These are phyloP conservation scores for Diplodia corticola DNA, from an alignment of 2,329 filamentous ascomycete species.

Conservation along the genomic window DNA sequence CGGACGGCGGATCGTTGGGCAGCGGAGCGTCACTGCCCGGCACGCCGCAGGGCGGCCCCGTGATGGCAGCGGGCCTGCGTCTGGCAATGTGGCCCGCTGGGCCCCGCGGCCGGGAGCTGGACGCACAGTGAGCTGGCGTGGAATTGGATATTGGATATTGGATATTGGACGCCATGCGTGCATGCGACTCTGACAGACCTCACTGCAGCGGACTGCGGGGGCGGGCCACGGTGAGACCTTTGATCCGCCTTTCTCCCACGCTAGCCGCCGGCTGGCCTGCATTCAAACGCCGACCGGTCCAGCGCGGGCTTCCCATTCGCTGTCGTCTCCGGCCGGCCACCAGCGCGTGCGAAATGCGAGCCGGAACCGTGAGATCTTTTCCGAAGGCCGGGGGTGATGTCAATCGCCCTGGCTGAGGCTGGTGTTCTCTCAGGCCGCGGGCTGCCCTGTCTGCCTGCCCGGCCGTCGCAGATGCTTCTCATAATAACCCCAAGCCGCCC, in stretches of 20 bases:
- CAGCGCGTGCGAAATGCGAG: constrained; percentile 6
- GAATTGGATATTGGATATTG: too few relatives aligned
- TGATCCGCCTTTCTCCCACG: constrained; percentile 32
- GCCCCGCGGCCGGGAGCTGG: neutral
- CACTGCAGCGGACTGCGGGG: constrained; percentile 15
- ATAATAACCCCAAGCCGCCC: constrained; percentile 18
- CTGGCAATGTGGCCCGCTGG: constrained; percentile 3
- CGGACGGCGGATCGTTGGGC: constrained; percentile 9
- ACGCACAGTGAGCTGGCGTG: constrained; percentile 13
- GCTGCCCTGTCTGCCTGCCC: constrained; percentile 19
- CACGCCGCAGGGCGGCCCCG: neutral
- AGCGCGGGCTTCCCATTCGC: constrained; percentile 22
- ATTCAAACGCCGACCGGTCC: constrained; percentile 25
- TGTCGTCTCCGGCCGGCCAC: constrained; percentile 3
- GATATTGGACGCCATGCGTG: too few relatives aligned
- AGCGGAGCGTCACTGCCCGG: constrained; percentile 6
- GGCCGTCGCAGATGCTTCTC: constrained; percentile 8
- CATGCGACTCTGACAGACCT: constrained; percentile 21
- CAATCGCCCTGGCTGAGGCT: constrained; percentile 22
- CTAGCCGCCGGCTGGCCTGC: constrained; percentile 24
- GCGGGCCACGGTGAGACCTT: constrained; percentile 26
- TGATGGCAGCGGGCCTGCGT: constrained; percentile 6
- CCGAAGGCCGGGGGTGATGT: constrained; percentile 21
- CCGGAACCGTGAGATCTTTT: constrained; percentile 18
- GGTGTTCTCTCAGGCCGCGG: constrained; percentile 5